Percentiles rank a stretch among this genome's conserved stretches.
Conservation (phyloP, 2,329 filamentous ascomycete species). For the Pyricularia pennisetigena region DNA sequence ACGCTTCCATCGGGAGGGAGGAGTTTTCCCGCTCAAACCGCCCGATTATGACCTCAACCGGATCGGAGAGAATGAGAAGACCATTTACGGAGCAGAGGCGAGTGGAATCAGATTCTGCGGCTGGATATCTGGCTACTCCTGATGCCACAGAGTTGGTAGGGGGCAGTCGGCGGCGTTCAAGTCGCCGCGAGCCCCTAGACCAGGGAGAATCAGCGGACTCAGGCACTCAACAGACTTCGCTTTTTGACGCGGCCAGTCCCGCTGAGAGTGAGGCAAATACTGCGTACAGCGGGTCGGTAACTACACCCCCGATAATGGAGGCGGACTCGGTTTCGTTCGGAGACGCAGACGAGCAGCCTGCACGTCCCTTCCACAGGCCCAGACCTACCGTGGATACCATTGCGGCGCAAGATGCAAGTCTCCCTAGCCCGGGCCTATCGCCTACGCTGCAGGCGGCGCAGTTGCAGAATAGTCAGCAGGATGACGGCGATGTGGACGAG, state of each 20-base stretch:
- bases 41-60: conserved; percentile 17
- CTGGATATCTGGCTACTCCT: conserved; percentile 41
- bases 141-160: conserved; percentile 39
- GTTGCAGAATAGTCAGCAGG: conserved; percentile 27
- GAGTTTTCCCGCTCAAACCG: conserved; percentile 20
- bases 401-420: conserved; percentile 75
- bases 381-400: conserved; percentile 55
- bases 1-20: conserved; percentile 10
- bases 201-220: conserved; percentile 35
- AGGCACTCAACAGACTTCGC: conserved; percentile 26
- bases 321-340: conserved; percentile 55
- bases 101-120: not conserved
- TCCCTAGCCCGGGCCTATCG: conserved; percentile 90
- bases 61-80: conserved; percentile 29
- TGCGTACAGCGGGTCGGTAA: conserved; percentile 52
- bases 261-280: conserved; percentile 46
- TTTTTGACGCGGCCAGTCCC: conserved; percentile 40
- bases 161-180: conserved; percentile 16
- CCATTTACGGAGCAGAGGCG: not conserved
- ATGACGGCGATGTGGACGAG: conserved; percentile 34
- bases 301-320: conserved; percentile 68
- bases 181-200: conserved; percentile 27
- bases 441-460: conserved; percentile 73
- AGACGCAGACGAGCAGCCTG: conserved; percentile 38
- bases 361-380: conserved; percentile 33